These are phyloP conservation scores for Tetradesmus lagerheimii DNA, from an alignment of 139 green algal species.

Conservation along the genomic window DNA sequence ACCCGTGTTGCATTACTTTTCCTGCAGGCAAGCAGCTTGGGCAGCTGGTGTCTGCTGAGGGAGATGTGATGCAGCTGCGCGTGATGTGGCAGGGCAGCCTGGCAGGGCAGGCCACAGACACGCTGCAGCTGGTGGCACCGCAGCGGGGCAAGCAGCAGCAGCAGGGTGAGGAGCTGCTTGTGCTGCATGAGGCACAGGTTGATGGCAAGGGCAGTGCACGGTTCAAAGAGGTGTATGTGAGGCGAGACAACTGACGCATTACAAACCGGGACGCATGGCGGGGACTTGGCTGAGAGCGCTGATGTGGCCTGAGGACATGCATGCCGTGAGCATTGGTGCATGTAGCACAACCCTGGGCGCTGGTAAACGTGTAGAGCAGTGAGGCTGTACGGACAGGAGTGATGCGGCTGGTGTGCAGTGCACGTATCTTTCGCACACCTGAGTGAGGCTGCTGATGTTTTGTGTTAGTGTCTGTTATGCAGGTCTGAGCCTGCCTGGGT, in stretches of 20 bases:
- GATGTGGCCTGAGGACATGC: background rate
- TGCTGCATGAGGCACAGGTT: constrained; percentile 9
- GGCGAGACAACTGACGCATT: background rate
- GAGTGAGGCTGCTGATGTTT: background rate
- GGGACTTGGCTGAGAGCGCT: background rate
- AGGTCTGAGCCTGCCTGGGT: background rate
- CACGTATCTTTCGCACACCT: background rate
- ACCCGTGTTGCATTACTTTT: background rate
- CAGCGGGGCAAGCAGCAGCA: background rate
- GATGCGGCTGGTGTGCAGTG: too few species aligned
- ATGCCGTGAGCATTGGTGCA: background rate
- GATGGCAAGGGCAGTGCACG: background rate
- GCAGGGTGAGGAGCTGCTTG: constrained; percentile 16
- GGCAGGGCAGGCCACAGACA: constrained; percentile 19
- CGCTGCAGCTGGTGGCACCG: constrained; percentile 7
- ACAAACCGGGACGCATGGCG: background rate
- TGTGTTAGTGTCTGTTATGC: background rate
- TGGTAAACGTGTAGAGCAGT: background rate
- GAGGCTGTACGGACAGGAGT: background rate
- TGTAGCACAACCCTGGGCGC: too few species aligned
- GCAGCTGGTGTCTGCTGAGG: background rate
- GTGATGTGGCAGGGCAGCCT: constrained; percentile 1
- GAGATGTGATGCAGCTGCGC: background rate
- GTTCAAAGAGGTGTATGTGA: constrained; percentile 31
- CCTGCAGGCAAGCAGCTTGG: constrained; percentile 11